A percentile compares a stretch with the other conserved stretches of the same genome.
These are phyloP conservation scores for Monoraphidium neglectum DNA, from an alignment of 139 green algal genomes.

Conservation along the genomic window DNA sequence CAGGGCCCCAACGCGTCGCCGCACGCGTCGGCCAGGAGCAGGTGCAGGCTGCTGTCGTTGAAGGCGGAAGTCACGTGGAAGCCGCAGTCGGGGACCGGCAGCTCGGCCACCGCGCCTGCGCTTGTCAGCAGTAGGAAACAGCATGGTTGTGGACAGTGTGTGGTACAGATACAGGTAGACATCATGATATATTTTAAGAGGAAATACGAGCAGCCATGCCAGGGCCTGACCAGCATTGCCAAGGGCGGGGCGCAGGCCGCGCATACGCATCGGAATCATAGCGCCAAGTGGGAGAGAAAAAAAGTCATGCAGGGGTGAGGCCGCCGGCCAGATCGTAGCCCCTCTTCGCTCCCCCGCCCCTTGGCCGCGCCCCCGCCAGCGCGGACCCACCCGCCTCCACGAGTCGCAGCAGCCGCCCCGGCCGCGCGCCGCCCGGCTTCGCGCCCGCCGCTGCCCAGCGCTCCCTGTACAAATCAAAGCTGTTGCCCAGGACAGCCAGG, in stretches of 20 bases:
- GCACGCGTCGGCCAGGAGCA: not conserved
- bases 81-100: slow-evolving; percentile 20
- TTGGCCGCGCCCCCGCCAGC: not conserved
- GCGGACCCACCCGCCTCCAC: slow-evolving; percentile 7
- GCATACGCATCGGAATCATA: not conserved
- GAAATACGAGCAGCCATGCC: not conserved
- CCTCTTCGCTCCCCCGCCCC: too few species aligned
- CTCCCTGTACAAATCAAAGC: slow-evolving; percentile 33
- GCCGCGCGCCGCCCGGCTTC: not conserved
- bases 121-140: not conserved
- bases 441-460: slow-evolving; percentile 19
- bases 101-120: slow-evolving; percentile 25
- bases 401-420: slow-evolving; percentile 22
- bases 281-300: not conserved
- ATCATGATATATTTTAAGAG: not conserved
- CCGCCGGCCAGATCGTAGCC: too few species aligned
- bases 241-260: not conserved
- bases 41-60: slow-evolving; percentile 42
- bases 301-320: not conserved
- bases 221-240: not conserved
- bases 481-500: slow-evolving; percentile 43
- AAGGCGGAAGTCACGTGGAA: slow-evolving; percentile 38
- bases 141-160: not conserved
- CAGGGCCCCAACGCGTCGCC: not conserved
- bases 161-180: not conserved